phyloP scores from a whole-genome alignment of 345 rosid species.

The Syzygium grande region DNA sequence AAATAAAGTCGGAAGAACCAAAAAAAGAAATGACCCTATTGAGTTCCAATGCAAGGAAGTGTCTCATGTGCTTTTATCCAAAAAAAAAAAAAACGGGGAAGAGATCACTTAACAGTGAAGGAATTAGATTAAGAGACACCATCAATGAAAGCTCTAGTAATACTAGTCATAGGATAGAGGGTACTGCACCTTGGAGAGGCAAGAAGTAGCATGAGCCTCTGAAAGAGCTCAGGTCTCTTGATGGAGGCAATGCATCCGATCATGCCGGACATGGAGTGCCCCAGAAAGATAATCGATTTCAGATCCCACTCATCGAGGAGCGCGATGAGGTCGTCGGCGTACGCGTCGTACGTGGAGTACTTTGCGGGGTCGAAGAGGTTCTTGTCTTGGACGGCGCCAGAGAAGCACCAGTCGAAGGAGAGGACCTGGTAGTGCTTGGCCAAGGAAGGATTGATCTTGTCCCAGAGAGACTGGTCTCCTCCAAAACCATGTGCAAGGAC shows the following conservation, averaged over 20 bases:
- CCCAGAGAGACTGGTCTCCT: slow-evolving; percentile 10
- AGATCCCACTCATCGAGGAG: slow-evolving; percentile 8
- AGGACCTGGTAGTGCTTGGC: slow-evolving; percentile 5
- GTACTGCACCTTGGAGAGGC: slow-evolving; percentile 8
- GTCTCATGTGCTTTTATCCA: background rate
- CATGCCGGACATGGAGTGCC: slow-evolving; percentile 19
- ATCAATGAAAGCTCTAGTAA: background rate
- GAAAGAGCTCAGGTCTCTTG: slow-evolving; percentile 12
- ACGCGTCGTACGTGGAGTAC: slow-evolving; percentile 2
- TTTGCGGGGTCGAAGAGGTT: slow-evolving; percentile 2
- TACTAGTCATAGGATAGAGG: background rate
- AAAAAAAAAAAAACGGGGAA: background rate
- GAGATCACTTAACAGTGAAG: background rate
- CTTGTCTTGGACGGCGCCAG: slow-evolving; percentile 5
- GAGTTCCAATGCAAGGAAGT: background rate
- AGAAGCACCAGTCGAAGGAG: slow-evolving; percentile 16
- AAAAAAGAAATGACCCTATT: background rate
- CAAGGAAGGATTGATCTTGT: slow-evolving; percentile 8
- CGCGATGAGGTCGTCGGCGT: background rate
- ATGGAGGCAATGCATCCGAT: slow-evolving; percentile 16
- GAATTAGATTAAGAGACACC: background rate
- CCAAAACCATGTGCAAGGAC: slow-evolving; percentile 17
- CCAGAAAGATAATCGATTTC: slow-evolving; percentile 1
- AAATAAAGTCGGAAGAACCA: background rate
- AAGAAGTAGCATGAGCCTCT: slow-evolving; percentile 4